Base-by-base conservation (phyloP, 495 filamentous ascomycete species). In the Cenococcum geophilum region DNA sequence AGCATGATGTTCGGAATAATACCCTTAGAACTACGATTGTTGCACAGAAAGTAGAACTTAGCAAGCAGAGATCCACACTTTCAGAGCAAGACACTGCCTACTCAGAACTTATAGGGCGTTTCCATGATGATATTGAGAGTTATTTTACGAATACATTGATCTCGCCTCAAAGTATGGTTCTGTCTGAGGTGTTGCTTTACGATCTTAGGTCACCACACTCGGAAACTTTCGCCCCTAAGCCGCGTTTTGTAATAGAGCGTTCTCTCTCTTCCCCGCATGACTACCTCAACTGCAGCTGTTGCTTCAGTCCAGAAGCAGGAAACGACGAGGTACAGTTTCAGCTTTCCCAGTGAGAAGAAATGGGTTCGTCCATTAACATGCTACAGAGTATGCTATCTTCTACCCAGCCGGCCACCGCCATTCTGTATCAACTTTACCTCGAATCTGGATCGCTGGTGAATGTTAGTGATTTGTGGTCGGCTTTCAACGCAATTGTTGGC, bases 391-490 rank as follows among this genome's bases (percentile, higher is more conserved):
- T 52, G 25, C 57, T 86, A 5, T 82, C 80, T 5, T 66, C 83
- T 8, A 88, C 83, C 8, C 82, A 92, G 65, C 92, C 95, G 12
- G 76, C 89, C 14, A 87, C 86, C 16, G 81, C 91, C 1, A 87
- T 96, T 18, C 67, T 97, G 60, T 98, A 96, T 75, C 89, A 95
- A 60, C 76, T 97, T 27, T 97, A 95, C 72, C 80, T 92, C 18
- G 92, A 97, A 75, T 88, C 91, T 0, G 92, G 92, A 4, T 80
- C 86, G 5, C 73, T 96, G 50, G 85, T 98, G 67, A 98, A 98
- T 70, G 83, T 89, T 5, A 84, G 84, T 47, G 93, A 98, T 73
- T 73, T 98, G 22, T 96, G 89, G 90, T 82, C 86, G 22, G 90
- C 93, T 1, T 97, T 95, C 71, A 80, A 84, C 61, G 84, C 83